Evolutionary conservation across 139 green algal species (phyloP), one percentile per base, ranked within the genome.

Genomic region (Chlamydomonas eustigma): DNA sequence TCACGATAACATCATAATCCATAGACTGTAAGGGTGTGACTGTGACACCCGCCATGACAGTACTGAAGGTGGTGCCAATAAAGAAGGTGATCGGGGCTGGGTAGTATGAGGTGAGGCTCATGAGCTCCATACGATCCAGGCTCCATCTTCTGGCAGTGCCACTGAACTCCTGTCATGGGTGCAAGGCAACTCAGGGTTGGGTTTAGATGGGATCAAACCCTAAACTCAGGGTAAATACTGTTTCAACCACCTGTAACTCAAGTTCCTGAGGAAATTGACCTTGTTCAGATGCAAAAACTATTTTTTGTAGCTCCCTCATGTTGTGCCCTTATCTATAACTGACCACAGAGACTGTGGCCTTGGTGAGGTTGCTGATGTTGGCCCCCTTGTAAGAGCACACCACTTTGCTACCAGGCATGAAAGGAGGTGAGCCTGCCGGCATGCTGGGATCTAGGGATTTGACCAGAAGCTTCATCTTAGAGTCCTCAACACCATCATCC

Each of bases 1-100:
- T 22, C 2, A 78, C n/a, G 2, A 25, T 73, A 37, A 78, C 37
- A 4, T 71, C 70, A 18, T 75, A 75, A 25, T 73, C 32, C 3
- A 28, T 39, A 18, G 24, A 22, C 25, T 70, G n/a, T 28, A 70
- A 8, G 24, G 30, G 30, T 2, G 68, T 74, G 68, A 71, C 64
- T 18, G 31, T 71, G 64, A 38, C 64, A 31, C 33, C n/a, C 64
- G 64, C 2, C 4, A 32, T 69, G 8, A 8, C 58, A 6, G n/a
- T 4, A 2, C 31, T 31, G 64, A 38, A 37, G 39, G n/a, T 58
- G 44, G 44, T 58, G 52, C 52, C 52, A 8, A 31, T 28, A 28
- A 37, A 68, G 52, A 68, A 68, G 12, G 52, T 28, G 12, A 18
- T 28, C 12, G 12, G 12, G 6, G 6, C 4, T 25, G 18, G 22